Base-by-base conservation (phyloP, 2,329 filamentous ascomycete species). In the Penicillium brasilianum region DNA sequence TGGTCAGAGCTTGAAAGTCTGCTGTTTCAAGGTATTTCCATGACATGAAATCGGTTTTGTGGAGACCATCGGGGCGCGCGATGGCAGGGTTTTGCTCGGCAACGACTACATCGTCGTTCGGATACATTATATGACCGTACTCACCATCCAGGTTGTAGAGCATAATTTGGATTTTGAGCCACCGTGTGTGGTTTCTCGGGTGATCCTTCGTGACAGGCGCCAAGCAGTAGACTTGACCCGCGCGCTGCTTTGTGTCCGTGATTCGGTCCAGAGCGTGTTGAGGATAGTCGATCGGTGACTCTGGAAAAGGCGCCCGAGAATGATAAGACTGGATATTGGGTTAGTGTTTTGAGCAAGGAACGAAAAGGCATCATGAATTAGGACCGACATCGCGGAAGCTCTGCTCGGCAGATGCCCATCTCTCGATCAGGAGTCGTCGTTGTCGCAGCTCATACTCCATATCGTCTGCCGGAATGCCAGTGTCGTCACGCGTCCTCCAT, bases 331-430 rank as follows among this genome's bases (percentile, higher is more conserved):
- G 8, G 8, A 9, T 3, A 25, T 10, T n/a, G 3, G n/a, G 22
- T 48, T 1, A 48, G 44, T n/a, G 0, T 9, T 9, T 30, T 30
- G 20, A 3, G n/a, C 2, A 2, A n/a, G 43, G 3, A 13, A 3
- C 11, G 20, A 11, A 8, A 10, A 10, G 13, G 7, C 28, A 13
- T 22, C 25, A 28, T 46, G 13, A 46, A 2, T n/a, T 5, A 9
- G 10, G 8, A 48, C 9, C n/a, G 7, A 48, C 44, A 48, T 48
- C 22, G 14, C 22, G 44, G 16, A 48, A 30, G 44, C 44, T 48
- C 20, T 48, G 44, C 44, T 25, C 20, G 9, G 44, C 44, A 28
- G 44, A 48, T 48, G 44, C 44, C 44, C 44, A 48, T 48, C 14
- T 48, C 22, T 48, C 44, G 22, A 48, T 48, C 44, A 48, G 4